These are phyloP conservation scores for Plenodomus biglobosus DNA, from an alignment of 2,329 filamentous ascomycete species.

Conservation along the genomic window DNA sequence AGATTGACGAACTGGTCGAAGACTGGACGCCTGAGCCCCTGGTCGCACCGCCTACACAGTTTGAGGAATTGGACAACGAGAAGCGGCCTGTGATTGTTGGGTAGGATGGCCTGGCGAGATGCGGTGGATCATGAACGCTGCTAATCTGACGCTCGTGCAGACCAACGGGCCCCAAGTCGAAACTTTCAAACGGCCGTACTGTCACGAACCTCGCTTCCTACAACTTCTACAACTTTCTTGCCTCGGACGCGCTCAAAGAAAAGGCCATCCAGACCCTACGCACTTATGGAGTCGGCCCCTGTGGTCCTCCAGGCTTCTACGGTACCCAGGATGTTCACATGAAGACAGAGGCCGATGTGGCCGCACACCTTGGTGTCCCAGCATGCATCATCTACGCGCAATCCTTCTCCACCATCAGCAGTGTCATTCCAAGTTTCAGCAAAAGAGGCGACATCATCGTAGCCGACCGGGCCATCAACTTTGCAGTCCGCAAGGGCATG, in stretches of 20 bases:
- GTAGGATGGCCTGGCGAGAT: slow-evolving; percentile 50
- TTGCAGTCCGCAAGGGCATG: slow-evolving; percentile 88
- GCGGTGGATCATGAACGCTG: not conserved
- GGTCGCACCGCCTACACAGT: slow-evolving; percentile 69
- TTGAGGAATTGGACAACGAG: slow-evolving; percentile 82
- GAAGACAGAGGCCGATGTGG: slow-evolving; percentile 93
- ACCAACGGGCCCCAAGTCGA: slow-evolving; percentile 85
- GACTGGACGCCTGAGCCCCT: slow-evolving; percentile 96
- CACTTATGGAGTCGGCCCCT: slow-evolving; percentile 94
- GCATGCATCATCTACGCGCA: slow-evolving; percentile 95
- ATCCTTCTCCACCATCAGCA: slow-evolving; percentile 94
- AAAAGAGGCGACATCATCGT: slow-evolving; percentile 98
- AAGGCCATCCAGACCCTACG: slow-evolving; percentile 92
- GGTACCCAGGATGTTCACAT: slow-evolving; percentile 98
- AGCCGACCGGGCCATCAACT: slow-evolving; percentile 90
- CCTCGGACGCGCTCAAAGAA: slow-evolving; percentile 88
- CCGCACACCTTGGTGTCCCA: slow-evolving; percentile 81
- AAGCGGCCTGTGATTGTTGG: slow-evolving; percentile 85
- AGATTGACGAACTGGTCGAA: slow-evolving; percentile 94
- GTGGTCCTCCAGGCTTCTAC: slow-evolving; percentile 96
- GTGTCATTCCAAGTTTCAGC: slow-evolving; percentile 93
- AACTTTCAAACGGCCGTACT: slow-evolving; percentile 82
- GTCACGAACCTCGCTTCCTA: slow-evolving; percentile 92
- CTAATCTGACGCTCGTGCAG: slow-evolving; percentile 48
- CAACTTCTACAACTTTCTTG: slow-evolving; percentile 97